phyloP scores from a whole-genome alignment of 2,329 filamentous ascomycete genomes.

The Chaetomium sp. region DNA sequence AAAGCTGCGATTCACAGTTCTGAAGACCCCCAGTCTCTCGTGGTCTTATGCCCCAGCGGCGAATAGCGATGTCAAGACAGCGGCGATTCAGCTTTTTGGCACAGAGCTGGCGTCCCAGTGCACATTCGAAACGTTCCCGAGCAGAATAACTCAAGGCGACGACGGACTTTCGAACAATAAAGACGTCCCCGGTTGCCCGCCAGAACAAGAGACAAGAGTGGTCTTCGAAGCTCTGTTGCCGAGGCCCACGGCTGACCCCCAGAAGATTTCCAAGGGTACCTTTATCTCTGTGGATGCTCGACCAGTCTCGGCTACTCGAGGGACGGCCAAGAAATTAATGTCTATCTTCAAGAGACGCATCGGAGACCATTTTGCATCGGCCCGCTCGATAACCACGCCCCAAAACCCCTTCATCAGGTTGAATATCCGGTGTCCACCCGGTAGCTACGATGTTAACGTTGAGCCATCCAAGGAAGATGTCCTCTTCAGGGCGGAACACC shows the following conservation, averaged over 20 bases:
- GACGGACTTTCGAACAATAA: neutral
- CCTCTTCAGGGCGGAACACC: slow-evolving; percentile 61
- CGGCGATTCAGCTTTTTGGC: slow-evolving; percentile 64
- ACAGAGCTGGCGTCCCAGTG: slow-evolving; percentile 59
- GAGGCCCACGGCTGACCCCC: slow-evolving; percentile 48
- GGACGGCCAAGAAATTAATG: slow-evolving; percentile 62
- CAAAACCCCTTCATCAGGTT: slow-evolving; percentile 64
- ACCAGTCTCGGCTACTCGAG: slow-evolving; percentile 59
- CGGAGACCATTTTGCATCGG: slow-evolving; percentile 28
- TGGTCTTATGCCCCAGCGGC: slow-evolving; percentile 66
- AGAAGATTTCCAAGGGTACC: slow-evolving; percentile 51
- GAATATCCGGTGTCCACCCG: slow-evolving; percentile 61
- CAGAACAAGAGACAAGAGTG: slow-evolving; percentile 40
- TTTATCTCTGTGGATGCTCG: slow-evolving; percentile 71
- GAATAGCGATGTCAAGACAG: slow-evolving; percentile 55
- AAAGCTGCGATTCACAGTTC: slow-evolving; percentile 61
- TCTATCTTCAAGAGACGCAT: slow-evolving; percentile 56
- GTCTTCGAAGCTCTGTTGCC: slow-evolving; percentile 62
- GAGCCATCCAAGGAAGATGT: slow-evolving; percentile 73
- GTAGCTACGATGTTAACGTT: slow-evolving; percentile 71
- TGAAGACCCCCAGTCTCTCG: slow-evolving; percentile 53
- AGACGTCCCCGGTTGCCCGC: neutral
- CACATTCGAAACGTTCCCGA: slow-evolving; percentile 40
- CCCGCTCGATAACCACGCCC: slow-evolving; percentile 28
- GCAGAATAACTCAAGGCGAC: slow-evolving; percentile 11